phyloP scores from a whole-genome alignment of 768 basidiomycete species.

The Russula lepida region DNA sequence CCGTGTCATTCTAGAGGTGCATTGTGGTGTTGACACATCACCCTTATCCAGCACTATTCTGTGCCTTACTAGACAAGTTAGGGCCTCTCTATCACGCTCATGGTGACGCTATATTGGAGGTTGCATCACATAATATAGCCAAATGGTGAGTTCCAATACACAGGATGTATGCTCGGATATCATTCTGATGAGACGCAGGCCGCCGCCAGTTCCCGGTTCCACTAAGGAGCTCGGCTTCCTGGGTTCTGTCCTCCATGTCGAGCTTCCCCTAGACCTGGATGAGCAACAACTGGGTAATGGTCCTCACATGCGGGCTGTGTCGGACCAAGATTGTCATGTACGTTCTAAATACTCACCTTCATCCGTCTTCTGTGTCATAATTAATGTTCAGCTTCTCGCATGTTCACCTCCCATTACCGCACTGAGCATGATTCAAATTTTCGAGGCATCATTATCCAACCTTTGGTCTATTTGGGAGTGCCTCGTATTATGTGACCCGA shows the following conservation, averaged over 20 bases:
- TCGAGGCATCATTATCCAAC: conserved; percentile 56
- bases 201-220: conserved; percentile 57
- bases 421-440: conserved; percentile 50
- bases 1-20: conserved; percentile 44
- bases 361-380: background rate
- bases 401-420: conserved; percentile 45
- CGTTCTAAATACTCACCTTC: background rate
- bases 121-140: conserved; percentile 78
- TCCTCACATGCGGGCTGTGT: conserved; percentile 21
- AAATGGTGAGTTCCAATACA: conserved; percentile 51
- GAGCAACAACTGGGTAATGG: conserved; percentile 64
- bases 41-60: conserved; percentile 75
- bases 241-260: conserved; percentile 63
- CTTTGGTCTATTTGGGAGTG: conserved; percentile 93
- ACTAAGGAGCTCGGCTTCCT: conserved; percentile 77
- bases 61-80: conserved; percentile 54
- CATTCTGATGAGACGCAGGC: conserved; percentile 49
- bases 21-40: conserved; percentile 75
- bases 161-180: background rate
- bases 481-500: conserved; percentile 80
- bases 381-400: conserved; percentile 49
- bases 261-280: conserved; percentile 59
- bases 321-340: conserved; percentile 19
- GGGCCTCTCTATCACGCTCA: conserved; percentile 69
- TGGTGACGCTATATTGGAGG: conserved; percentile 74